These are phyloP conservation scores for Otatea glauca DNA, from an alignment of 176 grass and related monocot genomes.

Conservation along the genomic window DNA sequence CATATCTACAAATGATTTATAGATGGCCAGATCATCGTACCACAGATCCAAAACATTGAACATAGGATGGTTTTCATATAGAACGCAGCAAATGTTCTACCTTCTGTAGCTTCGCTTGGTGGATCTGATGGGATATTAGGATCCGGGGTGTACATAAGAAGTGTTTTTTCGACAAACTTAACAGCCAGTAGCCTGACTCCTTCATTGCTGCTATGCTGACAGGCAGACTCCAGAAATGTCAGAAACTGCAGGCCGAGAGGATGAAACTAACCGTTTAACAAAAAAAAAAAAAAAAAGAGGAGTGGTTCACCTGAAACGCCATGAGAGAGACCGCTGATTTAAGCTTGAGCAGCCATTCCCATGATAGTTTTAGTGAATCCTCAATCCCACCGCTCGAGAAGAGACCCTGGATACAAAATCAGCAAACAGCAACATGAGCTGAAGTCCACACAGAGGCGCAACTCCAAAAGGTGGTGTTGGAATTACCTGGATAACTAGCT, in stretches of 20 bases:
- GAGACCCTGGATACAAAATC: conserved; percentile 55
- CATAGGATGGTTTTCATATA: background rate
- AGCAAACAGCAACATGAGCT: conserved; percentile 3
- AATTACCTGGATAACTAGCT: conserved; percentile 78
- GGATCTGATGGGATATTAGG: conserved; percentile 76
- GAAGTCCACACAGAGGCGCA: background rate
- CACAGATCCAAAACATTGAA: conserved; percentile 21
- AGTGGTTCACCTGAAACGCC: conserved; percentile 60
- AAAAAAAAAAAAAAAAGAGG: conserved; percentile 28
- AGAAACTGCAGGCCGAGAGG: conserved; percentile 13
- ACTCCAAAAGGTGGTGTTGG: background rate
- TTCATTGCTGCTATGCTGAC: conserved; percentile 65
- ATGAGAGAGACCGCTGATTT: conserved; percentile 65
- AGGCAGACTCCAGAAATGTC: conserved; percentile 35
- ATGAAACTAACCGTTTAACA: conserved; percentile 14
- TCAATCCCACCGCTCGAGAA: conserved; percentile 77
- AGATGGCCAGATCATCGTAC: conserved; percentile 34
- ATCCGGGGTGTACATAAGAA: conserved; percentile 92
- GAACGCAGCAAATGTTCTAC: conserved; percentile 35
- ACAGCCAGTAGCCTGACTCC: conserved; percentile 81
- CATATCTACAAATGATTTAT: conserved; percentile 49
- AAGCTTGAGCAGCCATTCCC: conserved; percentile 81
- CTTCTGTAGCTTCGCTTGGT: conserved; percentile 63
- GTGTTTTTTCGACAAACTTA: conserved; percentile 77
- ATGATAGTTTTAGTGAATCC: conserved; percentile 68